phyloP scores from a whole-genome alignment of 768 basidiomycete genomes.

The Trametes coccinea region DNA sequence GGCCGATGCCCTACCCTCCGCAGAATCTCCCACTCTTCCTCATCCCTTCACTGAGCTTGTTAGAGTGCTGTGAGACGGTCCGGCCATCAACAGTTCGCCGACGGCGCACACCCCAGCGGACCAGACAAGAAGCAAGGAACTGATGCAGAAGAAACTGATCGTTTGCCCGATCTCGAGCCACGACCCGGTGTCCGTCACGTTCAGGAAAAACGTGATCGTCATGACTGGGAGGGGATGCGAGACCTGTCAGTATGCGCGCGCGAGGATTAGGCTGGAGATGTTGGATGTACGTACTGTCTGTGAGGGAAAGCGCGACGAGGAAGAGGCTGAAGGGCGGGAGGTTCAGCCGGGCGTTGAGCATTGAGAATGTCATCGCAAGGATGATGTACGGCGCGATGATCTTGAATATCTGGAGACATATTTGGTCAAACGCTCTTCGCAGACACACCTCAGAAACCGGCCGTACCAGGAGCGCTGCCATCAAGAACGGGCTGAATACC shows the following conservation, averaged over 20 bases:
- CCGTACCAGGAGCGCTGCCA: slow-evolving; percentile 70
- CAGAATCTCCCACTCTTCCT: too few species aligned
- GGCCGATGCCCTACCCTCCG: too few species aligned
- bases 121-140: slow-evolving; percentile 76
- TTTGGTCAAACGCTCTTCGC: background rate
- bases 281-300: slow-evolving; percentile 50
- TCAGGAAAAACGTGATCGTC: slow-evolving; percentile 83
- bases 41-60: background rate
- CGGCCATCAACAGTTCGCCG: slow-evolving; percentile 70
- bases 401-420: slow-evolving; percentile 64
- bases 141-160: slow-evolving; percentile 85
- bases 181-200: slow-evolving; percentile 76
- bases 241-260: too few species aligned
- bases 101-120: slow-evolving; percentile 72
- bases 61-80: slow-evolving; percentile 12
- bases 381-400: slow-evolving; percentile 80
- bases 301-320: slow-evolving; percentile 72
- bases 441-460: background rate
- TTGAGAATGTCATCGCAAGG: slow-evolving; percentile 66
- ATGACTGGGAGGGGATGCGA: slow-evolving; percentile 48
- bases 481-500: slow-evolving; percentile 82
- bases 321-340: slow-evolving; percentile 82
- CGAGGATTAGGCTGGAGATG: background rate
- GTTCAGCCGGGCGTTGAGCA: slow-evolving; percentile 63
- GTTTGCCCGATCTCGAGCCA: slow-evolving; percentile 91